Evolutionary conservation across 202 grass and related monocot species (phyloP).

Genomic region (Eragrostis tef): DNA sequence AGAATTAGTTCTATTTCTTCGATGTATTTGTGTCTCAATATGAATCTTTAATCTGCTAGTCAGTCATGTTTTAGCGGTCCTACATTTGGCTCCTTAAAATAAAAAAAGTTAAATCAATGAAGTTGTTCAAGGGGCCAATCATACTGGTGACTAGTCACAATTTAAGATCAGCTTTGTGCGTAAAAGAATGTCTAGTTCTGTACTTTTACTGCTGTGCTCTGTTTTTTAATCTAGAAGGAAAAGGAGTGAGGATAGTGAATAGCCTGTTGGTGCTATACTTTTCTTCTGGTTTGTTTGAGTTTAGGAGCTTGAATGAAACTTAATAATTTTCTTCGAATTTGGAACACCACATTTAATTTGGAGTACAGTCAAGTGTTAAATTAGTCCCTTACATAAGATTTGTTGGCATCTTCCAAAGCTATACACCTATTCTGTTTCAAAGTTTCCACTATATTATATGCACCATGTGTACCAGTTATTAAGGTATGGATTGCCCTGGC

Average conservation of each 20-base stretch:
- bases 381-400: not conserved
- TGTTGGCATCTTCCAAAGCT: constrained; percentile 18
- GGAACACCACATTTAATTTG: not conserved
- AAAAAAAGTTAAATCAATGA: constrained; percentile 28
- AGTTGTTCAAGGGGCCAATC: constrained; percentile 20
- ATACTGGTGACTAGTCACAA: constrained; percentile 24
- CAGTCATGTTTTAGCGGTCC: constrained; percentile 1
- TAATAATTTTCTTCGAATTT: constrained; percentile 10
- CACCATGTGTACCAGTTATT: constrained; percentile 24
- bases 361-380: not conserved
- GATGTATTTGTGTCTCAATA: not conserved
- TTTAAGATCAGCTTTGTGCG: not conserved
- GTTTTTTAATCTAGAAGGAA: constrained; percentile 40
- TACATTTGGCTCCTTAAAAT: not conserved
- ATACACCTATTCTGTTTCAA: constrained; percentile 31
- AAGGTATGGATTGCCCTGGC: constrained; percentile 23
- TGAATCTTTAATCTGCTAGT: constrained; percentile 32
- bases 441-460: constrained; percentile 27
- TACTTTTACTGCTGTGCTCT: constrained; percentile 18
- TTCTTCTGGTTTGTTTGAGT: constrained; percentile 16
- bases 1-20: not conserved
- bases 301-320: not conserved
- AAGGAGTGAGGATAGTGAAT: constrained; percentile 1
- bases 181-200: constrained; percentile 32
- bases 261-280: not conserved